Conservation (phyloP, 768 basidiomycete genomes). For the Auriscalpium orientale region DNA sequence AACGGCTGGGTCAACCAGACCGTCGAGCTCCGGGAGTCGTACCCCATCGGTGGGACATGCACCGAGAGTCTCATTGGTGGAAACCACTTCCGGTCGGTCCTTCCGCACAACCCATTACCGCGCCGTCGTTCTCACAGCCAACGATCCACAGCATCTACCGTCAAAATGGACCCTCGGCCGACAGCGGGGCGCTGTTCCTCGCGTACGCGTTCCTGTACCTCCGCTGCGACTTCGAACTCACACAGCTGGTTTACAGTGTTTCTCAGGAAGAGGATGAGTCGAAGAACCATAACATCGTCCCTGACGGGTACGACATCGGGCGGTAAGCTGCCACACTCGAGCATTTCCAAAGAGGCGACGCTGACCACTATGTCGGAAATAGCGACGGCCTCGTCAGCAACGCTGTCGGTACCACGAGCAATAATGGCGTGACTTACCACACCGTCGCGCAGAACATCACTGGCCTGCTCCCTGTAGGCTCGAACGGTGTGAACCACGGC, state of each 20-base stretch:
- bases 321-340: conserved; percentile 22
- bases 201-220: conserved; percentile 33
- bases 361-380: neutral
- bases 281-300: conserved; percentile 33
- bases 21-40: conserved; percentile 38
- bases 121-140: neutral
- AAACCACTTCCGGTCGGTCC: conserved; percentile 37
- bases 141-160: conserved; percentile 36
- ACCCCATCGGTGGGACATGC: conserved; percentile 30
- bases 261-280: conserved; percentile 17
- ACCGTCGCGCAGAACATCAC: conserved; percentile 37
- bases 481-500: conserved; percentile 42
- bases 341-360: neutral
- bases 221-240: neutral
- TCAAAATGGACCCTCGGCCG: conserved; percentile 49
- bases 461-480: conserved; percentile 44
- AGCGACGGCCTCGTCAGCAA: conserved; percentile 33
- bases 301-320: conserved; percentile 45
- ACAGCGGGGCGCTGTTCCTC: conserved; percentile 47
- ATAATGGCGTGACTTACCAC: conserved; percentile 38
- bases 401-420: conserved; percentile 32
- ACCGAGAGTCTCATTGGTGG: conserved; percentile 38
- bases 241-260: too few species aligned
- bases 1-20: conserved; percentile 39
- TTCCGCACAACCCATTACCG: neutral